Evolutionary conservation across 371 early-diverging fungal species (phyloP).

Genomic region (Dentiscutata heterogama): DNA sequence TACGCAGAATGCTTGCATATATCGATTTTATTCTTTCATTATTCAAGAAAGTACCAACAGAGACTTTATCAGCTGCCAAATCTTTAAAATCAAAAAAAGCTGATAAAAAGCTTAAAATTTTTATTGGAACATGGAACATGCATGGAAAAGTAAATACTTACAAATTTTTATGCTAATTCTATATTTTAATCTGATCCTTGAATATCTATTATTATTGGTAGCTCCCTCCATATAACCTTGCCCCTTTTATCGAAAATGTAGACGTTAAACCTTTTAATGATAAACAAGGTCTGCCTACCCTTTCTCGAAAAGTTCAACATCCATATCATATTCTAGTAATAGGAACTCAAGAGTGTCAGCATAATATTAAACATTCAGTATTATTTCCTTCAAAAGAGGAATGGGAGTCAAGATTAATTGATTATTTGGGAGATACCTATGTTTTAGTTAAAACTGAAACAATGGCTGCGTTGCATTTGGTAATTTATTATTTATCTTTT

Average conservation of each 20-base stretch:
- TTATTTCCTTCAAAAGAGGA: conserved; percentile 69
- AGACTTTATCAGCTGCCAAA: too few relatives aligned
- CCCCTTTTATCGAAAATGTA: conserved; percentile 51
- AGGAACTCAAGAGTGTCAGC: conserved; percentile 82
- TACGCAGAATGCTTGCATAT: too few relatives aligned
- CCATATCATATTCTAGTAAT: conserved; percentile 76
- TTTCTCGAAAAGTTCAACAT: conserved; percentile 49
- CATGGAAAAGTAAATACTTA: conserved; percentile 64
- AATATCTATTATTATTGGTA: conserved; percentile 1
- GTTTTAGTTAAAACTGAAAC: conserved; percentile 67
- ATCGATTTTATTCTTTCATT: too few relatives aligned
- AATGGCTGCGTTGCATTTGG: conserved; percentile 73
- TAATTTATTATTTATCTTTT: not conserved
- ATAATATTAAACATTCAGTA: conserved; percentile 68
- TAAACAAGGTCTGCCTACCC: conserved; percentile 1
- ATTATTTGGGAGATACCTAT: conserved; percentile 63
- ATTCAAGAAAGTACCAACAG: too few relatives aligned
- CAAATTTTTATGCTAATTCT: not conserved
- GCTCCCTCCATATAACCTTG: conserved; percentile 40
- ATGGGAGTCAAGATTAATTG: conserved; percentile 68
- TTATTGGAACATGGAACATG: conserved; percentile 84
- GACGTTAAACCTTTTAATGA: conserved; percentile 34
- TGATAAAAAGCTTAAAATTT: conserved; percentile 62
- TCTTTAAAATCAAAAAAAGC: not conserved
- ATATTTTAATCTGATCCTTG: conserved; percentile 4